Evolutionary conservation across 2,329 filamentous ascomycete species (phyloP).

Genomic region (Aspergillus ochraceoroseus): DNA sequence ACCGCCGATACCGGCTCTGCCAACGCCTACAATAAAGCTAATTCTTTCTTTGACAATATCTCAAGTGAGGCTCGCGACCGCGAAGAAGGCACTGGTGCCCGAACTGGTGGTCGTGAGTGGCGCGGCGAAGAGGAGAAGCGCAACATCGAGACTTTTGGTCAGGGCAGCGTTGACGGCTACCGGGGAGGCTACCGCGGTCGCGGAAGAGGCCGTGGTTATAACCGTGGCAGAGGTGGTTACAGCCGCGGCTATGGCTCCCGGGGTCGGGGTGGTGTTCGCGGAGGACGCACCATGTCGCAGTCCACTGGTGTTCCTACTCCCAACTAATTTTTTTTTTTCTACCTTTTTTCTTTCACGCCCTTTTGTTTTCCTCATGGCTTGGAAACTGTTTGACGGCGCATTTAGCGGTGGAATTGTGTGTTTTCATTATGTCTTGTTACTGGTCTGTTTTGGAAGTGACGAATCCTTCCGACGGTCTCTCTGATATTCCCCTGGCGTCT

Average conservation of each 20-base stretch:
- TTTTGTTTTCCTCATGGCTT: constrained; percentile 13
- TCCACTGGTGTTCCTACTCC: constrained; percentile 38
- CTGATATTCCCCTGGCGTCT: constrained; percentile 24
- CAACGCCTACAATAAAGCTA: constrained; percentile 72
- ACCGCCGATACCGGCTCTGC: constrained; percentile 35
- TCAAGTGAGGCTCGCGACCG: constrained; percentile 89
- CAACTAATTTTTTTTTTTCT: constrained; percentile 22
- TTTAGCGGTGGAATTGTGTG: constrained; percentile 21
- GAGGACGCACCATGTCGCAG: constrained; percentile 36
- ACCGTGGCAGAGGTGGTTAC: constrained; percentile 49
- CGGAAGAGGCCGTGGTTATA: constrained; percentile 48
- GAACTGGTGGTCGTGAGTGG: constrained; percentile 78
- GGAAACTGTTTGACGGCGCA: constrained; percentile 16
- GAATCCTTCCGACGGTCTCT: constrained; percentile 21
- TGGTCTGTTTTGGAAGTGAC: constrained; percentile 22
- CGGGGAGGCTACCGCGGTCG: constrained; percentile 71
- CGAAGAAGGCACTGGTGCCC: constrained; percentile 61
- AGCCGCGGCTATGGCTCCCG: constrained; percentile 40
- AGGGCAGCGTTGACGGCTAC: constrained; percentile 88
- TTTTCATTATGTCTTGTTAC: constrained; percentile 19
- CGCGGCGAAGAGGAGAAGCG: constrained; percentile 87
- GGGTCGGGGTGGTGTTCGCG: constrained; percentile 39
- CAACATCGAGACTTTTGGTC: constrained; percentile 96
- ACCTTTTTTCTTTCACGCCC: too few species aligned
- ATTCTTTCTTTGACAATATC: constrained; percentile 97